Evolutionary conservation across 2,329 filamentous ascomycete genomes (phyloP), one percentile per base, ranked within the genome.

Genomic region (Clonostachys sp.): DNA sequence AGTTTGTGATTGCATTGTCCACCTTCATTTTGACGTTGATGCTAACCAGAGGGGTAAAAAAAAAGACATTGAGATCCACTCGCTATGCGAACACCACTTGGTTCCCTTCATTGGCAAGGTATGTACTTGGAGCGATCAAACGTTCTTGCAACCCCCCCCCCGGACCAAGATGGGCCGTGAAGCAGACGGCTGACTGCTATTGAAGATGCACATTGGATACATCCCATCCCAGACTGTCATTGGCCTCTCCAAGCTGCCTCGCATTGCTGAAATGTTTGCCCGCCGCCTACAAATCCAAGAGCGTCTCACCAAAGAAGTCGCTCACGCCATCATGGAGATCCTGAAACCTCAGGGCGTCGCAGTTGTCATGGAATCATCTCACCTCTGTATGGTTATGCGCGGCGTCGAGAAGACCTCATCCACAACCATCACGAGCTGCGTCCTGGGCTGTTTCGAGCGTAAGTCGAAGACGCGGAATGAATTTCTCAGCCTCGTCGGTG

Each of bases 371-470:
- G 94, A 99, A 63, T 95, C 89, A 13, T 91, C 84, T 61, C 94
- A 99, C 70, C 74, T 97, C 42, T 99, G 94, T 75, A 99, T 97
- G 92, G 91, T 96, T 14, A 97, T 96, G 91, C 83, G 94, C 42
- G 94, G 94, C n/a, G 92, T 99, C 10, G 83, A 96, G 64, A 96
- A 99, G 76, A 91, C 90, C 0, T 81, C 78, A 39, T 85, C 88
- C 45, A 87, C 81, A 16, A 97, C 94, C 7, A 94, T 95, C 36
- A 99, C 94, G 16, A 96, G 91, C 72, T 97, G 92, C 65, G 95
- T 99, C 70, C 80, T 97, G n/a, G 94, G 94, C 38, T 91, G 91
- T 60, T 95, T 99, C 77, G 86, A 96, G 62, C 86, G 85, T 51
- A 90, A 89, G 58, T 89, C 90, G 51, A 96, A 96, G 77, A 96